Evolutionary conservation across 768 basidiomycete species (phyloP).

Genomic region (Leucocoprinus sp.): DNA sequence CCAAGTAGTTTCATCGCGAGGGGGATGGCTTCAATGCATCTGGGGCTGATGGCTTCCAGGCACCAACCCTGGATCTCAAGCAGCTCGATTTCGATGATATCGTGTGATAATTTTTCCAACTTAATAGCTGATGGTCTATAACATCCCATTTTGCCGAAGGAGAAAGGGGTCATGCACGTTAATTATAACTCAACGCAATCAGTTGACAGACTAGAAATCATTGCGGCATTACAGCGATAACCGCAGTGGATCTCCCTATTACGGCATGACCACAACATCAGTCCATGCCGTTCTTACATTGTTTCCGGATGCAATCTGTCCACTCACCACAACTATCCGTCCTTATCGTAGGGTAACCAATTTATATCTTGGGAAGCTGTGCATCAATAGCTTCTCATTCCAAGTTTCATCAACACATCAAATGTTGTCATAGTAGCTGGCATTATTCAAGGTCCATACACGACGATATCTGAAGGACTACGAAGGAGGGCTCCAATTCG

Average conservation of each 20-base stretch:
- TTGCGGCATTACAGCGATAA: conserved; percentile 6
- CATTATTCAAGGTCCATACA: neutral
- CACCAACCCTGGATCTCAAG: neutral
- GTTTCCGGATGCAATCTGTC: conserved; percentile 9
- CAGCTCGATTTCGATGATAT: neutral
- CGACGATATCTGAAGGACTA: neutral
- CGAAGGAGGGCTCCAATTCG: neutral
- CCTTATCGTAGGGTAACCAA: conserved; percentile 9
- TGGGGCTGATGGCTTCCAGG: neutral
- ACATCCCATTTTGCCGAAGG: neutral
- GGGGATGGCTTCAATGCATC: neutral
- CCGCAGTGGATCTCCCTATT: neutral
- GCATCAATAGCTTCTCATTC: conserved; percentile 9
- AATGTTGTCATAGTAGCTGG: conserved; percentile 12
- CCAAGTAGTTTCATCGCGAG: conserved; percentile 2
- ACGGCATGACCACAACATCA: neutral
- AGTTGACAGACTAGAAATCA: conserved; percentile 3
- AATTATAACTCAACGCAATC: conserved; percentile 9
- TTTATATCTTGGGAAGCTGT: conserved; percentile 9
- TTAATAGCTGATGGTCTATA: neutral
- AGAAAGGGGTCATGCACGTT: neutral
- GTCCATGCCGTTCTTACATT: conserved; percentile 3
- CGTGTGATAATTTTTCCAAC: neutral
- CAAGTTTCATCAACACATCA: conserved; percentile 11
- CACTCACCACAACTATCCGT: conserved; percentile 8